Percentiles rank a stretch among this genome's conserved stretches.
Evolutionary conservation across 139 green algal species (phyloP).

Genomic region (Chlorella sp.): DNA sequence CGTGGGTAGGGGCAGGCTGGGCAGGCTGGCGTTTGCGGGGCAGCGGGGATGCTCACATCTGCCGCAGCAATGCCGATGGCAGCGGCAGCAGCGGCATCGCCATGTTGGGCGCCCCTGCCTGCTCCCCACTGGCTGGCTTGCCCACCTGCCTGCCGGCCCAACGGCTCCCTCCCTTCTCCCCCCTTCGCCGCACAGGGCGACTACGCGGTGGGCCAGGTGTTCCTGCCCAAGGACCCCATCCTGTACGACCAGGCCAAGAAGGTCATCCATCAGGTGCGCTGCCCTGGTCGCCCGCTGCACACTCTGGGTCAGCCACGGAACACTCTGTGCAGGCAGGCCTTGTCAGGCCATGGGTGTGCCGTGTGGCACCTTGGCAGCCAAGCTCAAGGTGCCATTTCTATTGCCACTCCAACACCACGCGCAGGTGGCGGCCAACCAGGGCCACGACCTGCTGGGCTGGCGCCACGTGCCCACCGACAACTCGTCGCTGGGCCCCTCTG

Average conservation of each 20-base stretch:
- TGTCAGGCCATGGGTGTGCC: too few relatives aligned
- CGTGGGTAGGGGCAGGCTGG: not conserved
- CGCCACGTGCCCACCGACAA: slow-evolving; percentile 88
- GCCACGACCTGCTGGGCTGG: slow-evolving; percentile 85
- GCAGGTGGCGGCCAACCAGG: slow-evolving; percentile 60
- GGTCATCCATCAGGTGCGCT: slow-evolving; percentile 55
- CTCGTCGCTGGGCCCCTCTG: slow-evolving; percentile 9
- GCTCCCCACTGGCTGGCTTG: not conserved
- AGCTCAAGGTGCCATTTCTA: too few relatives aligned
- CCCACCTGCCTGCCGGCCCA: not conserved
- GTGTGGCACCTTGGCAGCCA: too few relatives aligned
- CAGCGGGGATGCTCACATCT: not conserved
- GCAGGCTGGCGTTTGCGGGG: not conserved
- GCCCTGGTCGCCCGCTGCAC: too few relatives aligned
- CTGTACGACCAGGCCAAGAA: slow-evolving; percentile 61
- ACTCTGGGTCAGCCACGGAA: too few relatives aligned
- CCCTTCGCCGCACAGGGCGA: slow-evolving; percentile 46
- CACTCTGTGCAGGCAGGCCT: too few relatives aligned
- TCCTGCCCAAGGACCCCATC: slow-evolving; percentile 81
- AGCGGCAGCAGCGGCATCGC: too few relatives aligned
- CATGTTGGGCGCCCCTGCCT: not conserved
- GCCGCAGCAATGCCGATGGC: not conserved
- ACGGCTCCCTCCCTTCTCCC: too few relatives aligned
- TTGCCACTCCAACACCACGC: too few relatives aligned
- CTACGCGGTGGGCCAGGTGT: slow-evolving; percentile 89